Evolutionary conservation across 495 filamentous ascomycete genomes (phyloP), one percentile per base, ranked within the genome.

Genomic region (Aspergillus olivimuriae): DNA sequence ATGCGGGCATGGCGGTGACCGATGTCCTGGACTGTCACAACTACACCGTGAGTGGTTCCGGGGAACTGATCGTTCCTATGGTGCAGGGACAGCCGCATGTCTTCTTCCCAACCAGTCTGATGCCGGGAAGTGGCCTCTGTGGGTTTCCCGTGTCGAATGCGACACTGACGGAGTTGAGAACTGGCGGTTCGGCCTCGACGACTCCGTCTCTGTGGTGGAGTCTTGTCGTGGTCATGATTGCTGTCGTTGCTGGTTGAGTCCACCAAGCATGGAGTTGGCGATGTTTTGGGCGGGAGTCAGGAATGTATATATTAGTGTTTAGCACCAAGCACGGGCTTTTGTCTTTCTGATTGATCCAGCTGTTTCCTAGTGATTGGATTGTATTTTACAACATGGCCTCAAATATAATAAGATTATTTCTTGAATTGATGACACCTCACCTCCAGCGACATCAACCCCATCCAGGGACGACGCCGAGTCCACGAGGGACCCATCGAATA

Each of bases 21-120:
- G 80, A 83, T 40, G 60, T 81, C 0, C 43, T 80, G 31, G 63
- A 52, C 30, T 82, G 80, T 48, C 58, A 54, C 1, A 57, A 48
- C 2, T 65, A 70, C 41, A 69, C 58, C 1, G 62, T 69, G 11
- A 64, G 71, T 41, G 50, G 58, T 9, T 41, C 47, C n/a, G 81
- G 77, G 0, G 55, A 55, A 22, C 41, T 84, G 3, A 44, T 43
- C 4, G 56, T 80, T 0, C 48, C 51, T 14, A 74, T 82, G 59
- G 54, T 60, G 12, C 51, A 60, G 4, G 77, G 79, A 0, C 43
- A 75, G 48, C 76, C 79, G 4, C 63, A 65, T 28, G 70, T 83
- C 4, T 64, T 74, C 15, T 72, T 50, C 34, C 60, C 63, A 2
- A 45, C 42, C 1, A 11, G 55, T 2, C 35, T 55, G 19, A 55